These are phyloP conservation scores for Thalassiosira profunda DNA, from an alignment of 108 stramenopile genomes.

Conservation along the genomic window DNA sequence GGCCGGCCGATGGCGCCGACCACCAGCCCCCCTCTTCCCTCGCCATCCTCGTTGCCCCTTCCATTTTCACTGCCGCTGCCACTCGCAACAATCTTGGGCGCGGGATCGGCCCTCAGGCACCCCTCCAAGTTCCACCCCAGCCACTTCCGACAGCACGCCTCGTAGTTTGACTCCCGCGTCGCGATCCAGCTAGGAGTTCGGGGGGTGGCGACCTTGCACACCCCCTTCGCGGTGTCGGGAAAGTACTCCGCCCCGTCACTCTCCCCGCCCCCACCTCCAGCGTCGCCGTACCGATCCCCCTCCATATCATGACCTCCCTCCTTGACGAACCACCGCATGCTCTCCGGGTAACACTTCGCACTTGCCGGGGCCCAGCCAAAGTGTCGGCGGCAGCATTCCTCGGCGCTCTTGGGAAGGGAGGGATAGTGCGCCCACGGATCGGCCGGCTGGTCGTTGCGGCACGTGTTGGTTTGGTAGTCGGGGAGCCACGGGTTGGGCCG, in stretches of 20 bases:
- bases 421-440: slow-evolving; percentile 9
- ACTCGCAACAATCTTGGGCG: not conserved
- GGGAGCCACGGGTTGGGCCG: slow-evolving; percentile 31
- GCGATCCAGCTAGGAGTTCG: slow-evolving; percentile 5
- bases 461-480: slow-evolving; percentile 19
- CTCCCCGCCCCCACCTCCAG: no score
- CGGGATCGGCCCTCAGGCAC: slow-evolving; percentile 6
- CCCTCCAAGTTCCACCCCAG: not conserved
- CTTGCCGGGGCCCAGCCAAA: not conserved
- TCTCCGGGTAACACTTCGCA: not conserved
- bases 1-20: no score
- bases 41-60: slow-evolving; percentile 6
- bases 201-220: slow-evolving; percentile 14
- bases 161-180: not conserved
- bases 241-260: slow-evolving; percentile 1
- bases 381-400: not conserved
- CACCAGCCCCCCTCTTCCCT: no score
- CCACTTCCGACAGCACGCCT: not conserved
- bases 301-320: not conserved
- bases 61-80: slow-evolving; percentile 5
- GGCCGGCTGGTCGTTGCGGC: slow-evolving; percentile 22
- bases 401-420: not conserved
- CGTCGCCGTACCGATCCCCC: no score
- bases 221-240: not conserved
- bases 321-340: not conserved